Percentiles rank a stretch among this genome's conserved stretches.
phyloP scores from a whole-genome alignment of 108 stramenopile genomes.

The Discostella pseudostelligera region DNA sequence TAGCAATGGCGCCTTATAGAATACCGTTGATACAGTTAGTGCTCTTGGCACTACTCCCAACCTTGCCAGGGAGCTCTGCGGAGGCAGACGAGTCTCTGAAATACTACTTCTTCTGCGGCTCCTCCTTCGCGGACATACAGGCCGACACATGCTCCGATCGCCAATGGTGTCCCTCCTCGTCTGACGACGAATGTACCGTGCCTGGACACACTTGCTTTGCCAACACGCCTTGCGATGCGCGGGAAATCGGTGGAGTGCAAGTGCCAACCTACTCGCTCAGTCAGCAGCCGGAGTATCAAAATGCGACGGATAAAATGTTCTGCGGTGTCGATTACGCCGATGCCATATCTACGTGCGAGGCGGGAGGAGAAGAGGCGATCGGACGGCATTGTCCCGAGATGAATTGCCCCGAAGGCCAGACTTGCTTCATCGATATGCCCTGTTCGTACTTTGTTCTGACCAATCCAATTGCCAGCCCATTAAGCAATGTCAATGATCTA shows the following conservation, averaged over 20 bases:
- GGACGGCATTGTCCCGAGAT: conserved; percentile 36
- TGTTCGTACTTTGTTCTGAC: conserved; percentile 47
- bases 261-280: conserved; percentile 43
- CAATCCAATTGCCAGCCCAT: conserved; percentile 11
- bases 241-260: conserved; percentile 14
- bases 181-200: conserved; percentile 40
- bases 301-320: conserved; percentile 43
- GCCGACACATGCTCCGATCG: conserved; percentile 39
- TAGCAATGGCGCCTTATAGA: too few species aligned
- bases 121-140: conserved; percentile 47
- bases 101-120: conserved; percentile 48
- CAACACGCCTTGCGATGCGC: conserved; percentile 50
- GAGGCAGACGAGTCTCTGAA: conserved; percentile 19
- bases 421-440: conserved; percentile 31
- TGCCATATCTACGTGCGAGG: conserved; percentile 23
- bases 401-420: conserved; percentile 41
- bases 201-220: conserved; percentile 49
- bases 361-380: conserved; percentile 21
- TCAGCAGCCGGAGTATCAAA: conserved; percentile 20
- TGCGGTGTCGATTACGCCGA: conserved; percentile 36
- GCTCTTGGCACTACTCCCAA: too few species aligned
- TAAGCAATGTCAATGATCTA: conserved; percentile 15
- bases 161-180: conserved; percentile 42
- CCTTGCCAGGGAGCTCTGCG: conserved; percentile 2
- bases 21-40: too few species aligned